phyloP scores from a whole-genome alignment of 169 alveolate species.

The Plasmodium coatneyi region DNA sequence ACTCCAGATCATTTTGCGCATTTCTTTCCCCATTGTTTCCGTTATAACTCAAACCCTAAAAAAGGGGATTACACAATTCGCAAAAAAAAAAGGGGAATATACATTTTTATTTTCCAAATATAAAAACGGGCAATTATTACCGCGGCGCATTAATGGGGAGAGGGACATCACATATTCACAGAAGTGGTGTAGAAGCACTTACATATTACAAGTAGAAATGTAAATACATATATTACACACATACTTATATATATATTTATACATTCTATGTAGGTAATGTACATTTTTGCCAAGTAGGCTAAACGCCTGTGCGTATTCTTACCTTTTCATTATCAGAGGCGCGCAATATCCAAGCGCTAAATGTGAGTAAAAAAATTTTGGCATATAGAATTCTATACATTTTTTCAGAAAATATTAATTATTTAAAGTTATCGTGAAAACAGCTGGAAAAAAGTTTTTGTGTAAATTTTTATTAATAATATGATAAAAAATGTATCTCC shows the following conservation, averaged over 20 bases:
- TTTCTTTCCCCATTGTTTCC: background rate
- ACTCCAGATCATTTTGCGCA: background rate
- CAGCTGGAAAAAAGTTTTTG: background rate
- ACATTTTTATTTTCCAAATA: background rate
- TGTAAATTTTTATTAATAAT: background rate
- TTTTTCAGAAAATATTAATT: background rate
- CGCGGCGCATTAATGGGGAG: background rate
- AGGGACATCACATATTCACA: background rate
- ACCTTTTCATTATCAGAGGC: background rate
- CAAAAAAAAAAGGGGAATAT: background rate
- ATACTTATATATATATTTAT: background rate
- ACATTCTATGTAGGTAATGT: background rate
- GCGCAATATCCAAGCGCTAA: background rate
- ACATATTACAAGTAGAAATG: background rate
- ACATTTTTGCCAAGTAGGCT: background rate
- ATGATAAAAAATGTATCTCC: background rate
- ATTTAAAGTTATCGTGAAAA: background rate
- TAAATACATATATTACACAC: background rate
- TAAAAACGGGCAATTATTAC: background rate
- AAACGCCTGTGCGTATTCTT: background rate
- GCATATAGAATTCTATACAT: slow-evolving; percentile 2
- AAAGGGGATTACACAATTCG: background rate
- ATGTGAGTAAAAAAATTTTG: background rate
- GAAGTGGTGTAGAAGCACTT: background rate
- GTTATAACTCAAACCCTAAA: background rate